phyloP scores from a whole-genome alignment of 352 stramenopile species.

The Globisporangium parvum region DNA sequence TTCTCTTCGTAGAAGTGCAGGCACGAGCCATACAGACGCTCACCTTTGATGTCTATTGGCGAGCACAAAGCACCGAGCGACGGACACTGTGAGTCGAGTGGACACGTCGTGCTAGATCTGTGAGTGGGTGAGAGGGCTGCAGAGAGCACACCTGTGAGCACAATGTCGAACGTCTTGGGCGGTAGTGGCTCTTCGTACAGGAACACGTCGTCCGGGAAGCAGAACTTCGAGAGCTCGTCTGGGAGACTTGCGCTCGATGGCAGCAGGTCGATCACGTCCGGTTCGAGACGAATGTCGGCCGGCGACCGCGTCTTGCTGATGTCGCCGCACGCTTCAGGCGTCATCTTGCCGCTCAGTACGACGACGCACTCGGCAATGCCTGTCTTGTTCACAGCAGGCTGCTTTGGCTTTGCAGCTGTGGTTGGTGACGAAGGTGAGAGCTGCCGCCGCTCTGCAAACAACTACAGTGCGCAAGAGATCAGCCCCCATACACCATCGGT shows the following conservation, averaged over 20 bases:
- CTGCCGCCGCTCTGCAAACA: conserved; percentile 11
- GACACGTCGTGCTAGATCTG: background rate
- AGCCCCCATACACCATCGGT: background rate
- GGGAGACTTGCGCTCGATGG: conserved; percentile 36
- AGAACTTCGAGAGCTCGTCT: conserved; percentile 70
- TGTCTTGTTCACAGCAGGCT: background rate
- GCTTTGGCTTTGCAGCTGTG: background rate
- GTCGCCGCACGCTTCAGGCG: conserved; percentile 17
- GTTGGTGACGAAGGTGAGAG: background rate
- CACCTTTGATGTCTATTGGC: conserved; percentile 40
- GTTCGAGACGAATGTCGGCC: conserved; percentile 42
- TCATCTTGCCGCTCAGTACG: conserved; percentile 48
- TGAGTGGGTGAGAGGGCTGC: too few species aligned
- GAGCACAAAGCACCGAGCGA: too few species aligned
- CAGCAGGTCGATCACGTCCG: conserved; percentile 44
- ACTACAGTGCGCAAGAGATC: background rate
- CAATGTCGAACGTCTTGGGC: conserved; percentile 54
- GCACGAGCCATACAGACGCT: conserved; percentile 47
- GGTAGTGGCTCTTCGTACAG: conserved; percentile 33
- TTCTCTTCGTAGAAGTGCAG: conserved; percentile 64
- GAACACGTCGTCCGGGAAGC: conserved; percentile 53
- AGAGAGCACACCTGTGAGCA: conserved; percentile 43
- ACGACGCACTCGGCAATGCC: conserved; percentile 53
- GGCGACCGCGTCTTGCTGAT: conserved; percentile 31
- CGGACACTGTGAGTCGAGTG: background rate